Evolutionary conservation across 148 eudicot species (phyloP).

Genomic region (Vaccinium corymbosum): DNA sequence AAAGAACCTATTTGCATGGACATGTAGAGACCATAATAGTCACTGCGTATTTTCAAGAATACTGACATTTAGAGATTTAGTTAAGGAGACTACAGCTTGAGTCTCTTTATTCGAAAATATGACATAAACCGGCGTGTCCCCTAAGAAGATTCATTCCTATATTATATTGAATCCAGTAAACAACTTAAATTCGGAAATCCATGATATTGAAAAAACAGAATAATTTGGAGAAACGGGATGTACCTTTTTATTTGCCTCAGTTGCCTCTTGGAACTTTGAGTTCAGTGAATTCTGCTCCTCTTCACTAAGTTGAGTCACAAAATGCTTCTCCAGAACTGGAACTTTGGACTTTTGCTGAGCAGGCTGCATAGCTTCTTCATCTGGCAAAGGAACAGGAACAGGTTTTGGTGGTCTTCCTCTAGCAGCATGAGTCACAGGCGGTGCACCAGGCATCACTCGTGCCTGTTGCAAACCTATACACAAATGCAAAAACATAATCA

Average conservation of each 20-base stretch:
- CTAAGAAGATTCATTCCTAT: neutral
- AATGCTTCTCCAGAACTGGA: slow-evolving; percentile 84
- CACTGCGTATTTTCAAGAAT: neutral
- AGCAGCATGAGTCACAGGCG: slow-evolving; percentile 42
- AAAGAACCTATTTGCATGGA: neutral
- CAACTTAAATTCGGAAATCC: neutral
- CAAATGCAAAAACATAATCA: slow-evolving; percentile 5
- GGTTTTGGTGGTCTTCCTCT: slow-evolving; percentile 73
- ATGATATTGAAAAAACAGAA: neutral
- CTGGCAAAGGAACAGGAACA: slow-evolving; percentile 47
- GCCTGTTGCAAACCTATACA: slow-evolving; percentile 63
- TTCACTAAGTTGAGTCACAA: slow-evolving; percentile 86
- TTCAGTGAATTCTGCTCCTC: slow-evolving; percentile 83
- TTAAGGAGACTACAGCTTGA: neutral
- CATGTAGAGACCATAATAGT: neutral
- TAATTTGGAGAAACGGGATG: neutral
- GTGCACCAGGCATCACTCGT: slow-evolving; percentile 45
- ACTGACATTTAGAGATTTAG: neutral
- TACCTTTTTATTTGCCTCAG: slow-evolving; percentile 78
- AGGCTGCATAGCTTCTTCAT: slow-evolving; percentile 57
- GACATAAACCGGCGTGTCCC: neutral
- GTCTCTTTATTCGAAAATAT: slow-evolving; percentile 1
- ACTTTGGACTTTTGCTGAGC: slow-evolving; percentile 74
- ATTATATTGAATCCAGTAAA: neutral
- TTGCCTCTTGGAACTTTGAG: slow-evolving; percentile 82